These are phyloP conservation scores for Sclerotinia nivalis DNA, from an alignment of 2,329 filamentous ascomycete species.

Conservation along the genomic window DNA sequence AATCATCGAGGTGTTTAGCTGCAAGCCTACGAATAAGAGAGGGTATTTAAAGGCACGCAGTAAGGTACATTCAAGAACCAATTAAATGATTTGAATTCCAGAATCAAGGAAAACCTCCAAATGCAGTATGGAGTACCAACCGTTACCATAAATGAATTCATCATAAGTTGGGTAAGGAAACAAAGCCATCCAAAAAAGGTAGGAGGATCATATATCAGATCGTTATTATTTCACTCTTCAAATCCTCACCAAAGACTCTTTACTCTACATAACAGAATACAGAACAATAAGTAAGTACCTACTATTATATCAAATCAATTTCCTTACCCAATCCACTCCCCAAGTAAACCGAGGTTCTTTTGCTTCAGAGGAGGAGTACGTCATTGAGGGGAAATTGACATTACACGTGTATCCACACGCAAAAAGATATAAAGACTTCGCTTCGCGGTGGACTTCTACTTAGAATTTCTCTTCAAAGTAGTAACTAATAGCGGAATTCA, in stretches of 20 bases:
- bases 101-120: neutral
- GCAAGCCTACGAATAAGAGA: neutral
- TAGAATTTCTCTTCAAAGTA: neutral
- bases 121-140: neutral
- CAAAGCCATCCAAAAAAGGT: neutral
- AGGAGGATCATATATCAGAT: neutral
- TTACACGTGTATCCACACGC: neutral
- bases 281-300: neutral
- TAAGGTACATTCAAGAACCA: neutral
- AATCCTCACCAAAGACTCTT: neutral
- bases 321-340: neutral
- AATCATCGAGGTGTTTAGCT: neutral
- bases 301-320: neutral
- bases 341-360: neutral
- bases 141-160: neutral
- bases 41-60: neutral
- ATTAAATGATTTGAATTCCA: neutral
- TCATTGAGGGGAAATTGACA: slow-evolving; percentile 11
- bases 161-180: neutral
- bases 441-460: neutral
- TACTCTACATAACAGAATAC: neutral
- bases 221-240: too few species aligned
- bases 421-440: neutral
- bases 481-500: neutral
- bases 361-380: slow-evolving; percentile 11